These are phyloP conservation scores for Trametes cubensis DNA, from an alignment of 768 basidiomycete species.

Conservation along the genomic window DNA sequence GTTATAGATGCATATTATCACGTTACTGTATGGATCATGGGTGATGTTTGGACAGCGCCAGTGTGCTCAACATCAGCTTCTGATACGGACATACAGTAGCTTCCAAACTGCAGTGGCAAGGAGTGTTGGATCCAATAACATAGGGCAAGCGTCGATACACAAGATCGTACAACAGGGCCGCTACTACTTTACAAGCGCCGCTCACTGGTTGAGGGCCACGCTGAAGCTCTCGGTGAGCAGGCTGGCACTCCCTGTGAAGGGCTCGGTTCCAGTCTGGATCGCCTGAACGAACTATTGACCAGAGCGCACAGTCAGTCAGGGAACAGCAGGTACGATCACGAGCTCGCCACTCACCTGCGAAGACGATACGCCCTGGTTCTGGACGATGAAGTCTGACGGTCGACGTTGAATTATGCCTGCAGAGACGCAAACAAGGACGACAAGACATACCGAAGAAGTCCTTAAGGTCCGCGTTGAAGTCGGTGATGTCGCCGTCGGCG, in stretches of 20 bases:
- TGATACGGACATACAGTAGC: too few relatives aligned
- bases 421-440: neutral
- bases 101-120: too few relatives aligned
- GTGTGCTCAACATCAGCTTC: too few relatives aligned
- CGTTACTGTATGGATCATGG: too few relatives aligned
- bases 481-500: slow-evolving; percentile 47
- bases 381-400: slow-evolving; percentile 46
- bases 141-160: neutral
- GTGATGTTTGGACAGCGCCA: too few relatives aligned
- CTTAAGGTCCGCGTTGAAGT: slow-evolving; percentile 56
- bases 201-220: slow-evolving; percentile 38
- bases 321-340: too few relatives aligned
- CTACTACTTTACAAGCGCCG: neutral
- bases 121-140: too few relatives aligned
- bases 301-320: neutral
- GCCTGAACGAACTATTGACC: slow-evolving; percentile 49
- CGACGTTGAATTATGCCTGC: neutral
- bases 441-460: slow-evolving; percentile 52
- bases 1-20: too few relatives aligned
- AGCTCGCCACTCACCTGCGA: slow-evolving; percentile 43
- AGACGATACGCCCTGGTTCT: slow-evolving; percentile 49
- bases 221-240: slow-evolving; percentile 46
- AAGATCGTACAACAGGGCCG: neutral
- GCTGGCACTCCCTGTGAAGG: slow-evolving; percentile 53
- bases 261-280: slow-evolving; percentile 58